Conservation (phyloP, 148 eudicot species). For the Fagopyrum homotropicum region DNA sequence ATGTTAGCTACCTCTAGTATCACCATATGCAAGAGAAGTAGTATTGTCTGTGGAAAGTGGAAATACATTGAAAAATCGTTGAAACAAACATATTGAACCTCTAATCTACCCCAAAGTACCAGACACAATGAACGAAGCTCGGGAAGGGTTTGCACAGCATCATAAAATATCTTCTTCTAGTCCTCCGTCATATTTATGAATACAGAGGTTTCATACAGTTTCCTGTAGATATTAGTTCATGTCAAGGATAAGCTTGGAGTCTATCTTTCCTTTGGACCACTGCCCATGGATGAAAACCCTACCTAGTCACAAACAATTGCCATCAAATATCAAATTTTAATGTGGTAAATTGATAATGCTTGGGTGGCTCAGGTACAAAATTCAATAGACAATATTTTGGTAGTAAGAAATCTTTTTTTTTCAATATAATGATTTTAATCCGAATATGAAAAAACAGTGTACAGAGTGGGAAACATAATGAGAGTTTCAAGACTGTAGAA, state of each 20-base stretch:
- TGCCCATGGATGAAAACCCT: background rate
- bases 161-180: background rate
- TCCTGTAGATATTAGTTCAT: background rate
- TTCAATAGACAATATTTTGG: background rate
- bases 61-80: background rate
- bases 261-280: background rate
- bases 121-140: background rate
- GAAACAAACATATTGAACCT: background rate
- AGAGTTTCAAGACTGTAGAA: background rate
- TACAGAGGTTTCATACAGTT: background rate
- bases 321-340: background rate
- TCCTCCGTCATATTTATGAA: background rate
- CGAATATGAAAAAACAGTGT: background rate
- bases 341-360: background rate
- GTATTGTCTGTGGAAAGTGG: background rate
- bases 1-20: slow-evolving; percentile 2
- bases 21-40: background rate
- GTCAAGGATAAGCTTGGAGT: background rate
- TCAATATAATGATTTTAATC: background rate
- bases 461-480: background rate
- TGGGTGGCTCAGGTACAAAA: background rate
- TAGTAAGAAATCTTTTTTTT: background rate
- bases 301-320: background rate
- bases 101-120: background rate
- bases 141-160: background rate